Evolutionary conservation across 208 protist species (phyloP), one percentile per base, ranked within the genome.

Genomic region (Porcisia hertigi): DNA sequence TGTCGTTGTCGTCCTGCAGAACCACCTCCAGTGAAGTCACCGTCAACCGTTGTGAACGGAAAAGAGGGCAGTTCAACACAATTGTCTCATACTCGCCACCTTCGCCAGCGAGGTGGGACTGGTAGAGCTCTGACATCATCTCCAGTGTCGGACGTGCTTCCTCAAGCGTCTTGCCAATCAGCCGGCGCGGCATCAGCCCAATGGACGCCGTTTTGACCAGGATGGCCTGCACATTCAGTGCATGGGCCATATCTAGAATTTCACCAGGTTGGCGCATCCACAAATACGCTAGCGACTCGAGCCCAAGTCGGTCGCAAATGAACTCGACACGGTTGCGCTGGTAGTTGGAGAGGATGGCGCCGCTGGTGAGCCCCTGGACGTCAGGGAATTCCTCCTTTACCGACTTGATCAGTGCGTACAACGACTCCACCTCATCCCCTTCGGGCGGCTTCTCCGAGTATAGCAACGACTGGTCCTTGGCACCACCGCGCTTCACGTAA

Each of bases 81-180:
- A 99, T 92, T 11, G 98, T 99, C 84, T 99, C 99, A 90, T 99
- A 99, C 89, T 99, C 99, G 41, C 99, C 99, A 36, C 99, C 99
- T 79, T 99, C 99, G 12, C 99, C 99, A 71, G 98, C 99, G n/a
- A 96, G 90, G 86, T 99, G 92, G 0, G 85, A 82, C 8, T 90
- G 87, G 53, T 98, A 94, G 59, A 85, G 73, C 25, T 57, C 59
- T 36, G 92, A 79, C 67, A 91, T 78, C 58, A 67, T 77, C 73
- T 93, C 84, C 57, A 97, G 83, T 14, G 74, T 85, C 1, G 92
- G 85, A 14, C 92, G 86, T 34, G 94, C 71, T n/a, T 89, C 77
- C 36, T 83, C 49, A 1, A 99, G 85, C 0, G 87, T 89, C 74
- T 91, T 84, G 43, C 98, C 97, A 64, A 99, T 72, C 74, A 99